Evolutionary conservation across 2,329 filamentous ascomycete genomes (phyloP), one percentile per base, ranked within the genome.

Genomic region (Aspergillus sp.): DNA sequence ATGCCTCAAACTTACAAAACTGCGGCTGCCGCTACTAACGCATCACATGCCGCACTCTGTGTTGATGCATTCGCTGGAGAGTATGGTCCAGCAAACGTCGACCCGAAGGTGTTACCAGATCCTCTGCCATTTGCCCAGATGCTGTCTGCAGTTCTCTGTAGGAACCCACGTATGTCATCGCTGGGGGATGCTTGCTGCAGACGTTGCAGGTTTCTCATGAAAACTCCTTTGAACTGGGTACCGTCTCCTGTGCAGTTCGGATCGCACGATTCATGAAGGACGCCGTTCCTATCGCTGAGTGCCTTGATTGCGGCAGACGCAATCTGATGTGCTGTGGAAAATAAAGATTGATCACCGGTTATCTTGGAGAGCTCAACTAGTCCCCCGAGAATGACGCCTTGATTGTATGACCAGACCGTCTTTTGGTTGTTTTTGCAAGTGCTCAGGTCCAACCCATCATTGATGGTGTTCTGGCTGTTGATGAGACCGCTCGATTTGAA

Each of bases 201-300:
- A 50, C 81, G 79, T 31, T 78, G 76, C 17, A 91, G 71, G 63
- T 88, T 88, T 17, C 86, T 79, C 14, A 82, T 77, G 57, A 89
- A 88, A 32, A 89, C 76, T 3, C 88, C 88, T 69, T 91, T 90
- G 78, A 90, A 91, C 62, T 88, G 84, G 31, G 81, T 77, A 1
- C 76, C 80, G 54, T 85, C 59, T 3, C 58, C 80, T 10, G 73
- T 75, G 49, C 77, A 81, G 53, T 73, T 64, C 1, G 78, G 75
- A 59, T 85, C 82, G 58, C 82, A 85, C 19, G 66, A 57, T 53
- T 86, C 82, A 53, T 75, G 76, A 1, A 86, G 69, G 21, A 85
- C 73, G 10, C 78, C 76, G 48, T 77, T 67, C 0, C 67, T 52
- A 54, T 79, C 74, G 3, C 76, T 65, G 4, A 83, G 64, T 20